These are phyloP conservation scores for Omphalea diandra DNA, from an alignment of 441 rosid genomes.

Conservation along the genomic window DNA sequence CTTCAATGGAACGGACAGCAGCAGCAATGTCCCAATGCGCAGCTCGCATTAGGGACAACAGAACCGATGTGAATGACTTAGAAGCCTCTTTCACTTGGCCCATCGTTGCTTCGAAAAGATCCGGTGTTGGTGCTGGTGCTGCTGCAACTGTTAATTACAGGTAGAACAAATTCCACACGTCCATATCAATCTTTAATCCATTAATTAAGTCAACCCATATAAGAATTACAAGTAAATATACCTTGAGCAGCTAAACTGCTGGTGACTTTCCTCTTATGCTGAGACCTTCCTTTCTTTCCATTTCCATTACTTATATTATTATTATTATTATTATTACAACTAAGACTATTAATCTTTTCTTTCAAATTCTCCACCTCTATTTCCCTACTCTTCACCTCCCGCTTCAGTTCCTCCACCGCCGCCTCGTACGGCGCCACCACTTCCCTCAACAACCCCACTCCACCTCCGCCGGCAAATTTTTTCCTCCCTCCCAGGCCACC, in stretches of 20 bases:
- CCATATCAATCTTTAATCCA: too few species aligned
- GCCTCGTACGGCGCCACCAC: slow-evolving; percentile 96
- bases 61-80: slow-evolving; percentile 73
- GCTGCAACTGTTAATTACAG: slow-evolving; percentile 54
- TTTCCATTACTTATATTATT: slow-evolving; percentile 28
- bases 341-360: slow-evolving; percentile 59
- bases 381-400: slow-evolving; percentile 66
- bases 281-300: slow-evolving; percentile 60
- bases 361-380: slow-evolving; percentile 71
- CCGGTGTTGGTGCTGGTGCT: too few species aligned
- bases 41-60: slow-evolving; percentile 78
- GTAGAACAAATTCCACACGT: too few species aligned
- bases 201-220: too few species aligned
- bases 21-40: slow-evolving; percentile 96
- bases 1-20: slow-evolving; percentile 90
- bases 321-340: too few species aligned
- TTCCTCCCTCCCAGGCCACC: slow-evolving; percentile 34
- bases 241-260: slow-evolving; percentile 53
- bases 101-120: slow-evolving; percentile 73
- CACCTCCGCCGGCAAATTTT: slow-evolving; percentile 19
- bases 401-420: slow-evolving; percentile 76
- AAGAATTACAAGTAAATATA: slow-evolving; percentile 12
- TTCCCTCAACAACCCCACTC: slow-evolving; percentile 60
- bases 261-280: slow-evolving; percentile 66
- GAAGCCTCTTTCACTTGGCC: slow-evolving; percentile 71